These are phyloP conservation scores for Podospora didyma DNA, from an alignment of 495 filamentous ascomycete species.

Conservation along the genomic window DNA sequence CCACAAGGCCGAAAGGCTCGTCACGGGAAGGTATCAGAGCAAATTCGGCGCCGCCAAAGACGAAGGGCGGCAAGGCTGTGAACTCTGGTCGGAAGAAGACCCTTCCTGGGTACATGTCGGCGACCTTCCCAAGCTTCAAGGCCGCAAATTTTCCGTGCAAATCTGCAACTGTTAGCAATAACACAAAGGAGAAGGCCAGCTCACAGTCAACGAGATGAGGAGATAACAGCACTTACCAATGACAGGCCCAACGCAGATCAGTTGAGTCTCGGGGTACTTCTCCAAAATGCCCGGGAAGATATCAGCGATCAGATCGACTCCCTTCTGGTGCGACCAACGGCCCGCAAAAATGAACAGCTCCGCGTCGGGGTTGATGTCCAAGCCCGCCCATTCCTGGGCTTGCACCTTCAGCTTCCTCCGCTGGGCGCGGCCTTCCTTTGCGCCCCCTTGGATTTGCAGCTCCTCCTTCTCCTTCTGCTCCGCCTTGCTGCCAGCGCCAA, in stretches of 20 bases:
- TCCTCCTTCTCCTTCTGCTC: conserved; percentile 38
- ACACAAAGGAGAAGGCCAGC: not conserved
- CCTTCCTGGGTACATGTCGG: conserved; percentile 64
- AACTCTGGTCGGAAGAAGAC: conserved; percentile 73
- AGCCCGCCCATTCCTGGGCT: conserved; percentile 70
- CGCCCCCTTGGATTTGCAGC: conserved; percentile 55
- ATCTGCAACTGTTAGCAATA: conserved; percentile 32
- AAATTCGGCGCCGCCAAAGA: conserved; percentile 74
- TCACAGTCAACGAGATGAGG: not conserved
- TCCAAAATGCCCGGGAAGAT: conserved; percentile 66
- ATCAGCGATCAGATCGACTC: conserved; percentile 73
- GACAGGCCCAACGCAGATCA: conserved; percentile 66
- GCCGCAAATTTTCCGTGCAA: conserved; percentile 73
- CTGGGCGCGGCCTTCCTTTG: conserved; percentile 12
- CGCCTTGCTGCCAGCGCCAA: not conserved
- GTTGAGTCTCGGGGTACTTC: conserved; percentile 55
- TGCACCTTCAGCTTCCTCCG: conserved; percentile 56
- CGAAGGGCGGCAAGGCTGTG: conserved; percentile 63
- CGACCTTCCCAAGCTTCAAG: conserved; percentile 62
- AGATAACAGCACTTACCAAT: conserved; percentile 31
- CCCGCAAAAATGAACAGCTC: conserved; percentile 74
- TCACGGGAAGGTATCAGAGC: conserved; percentile 72
- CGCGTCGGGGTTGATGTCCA: conserved; percentile 58
- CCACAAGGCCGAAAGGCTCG: conserved; percentile 71
- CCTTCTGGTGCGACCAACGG: conserved; percentile 74